Evolutionary conservation across 345 rosid species (phyloP).

Genomic region (Eucalyptus tenuipes): DNA sequence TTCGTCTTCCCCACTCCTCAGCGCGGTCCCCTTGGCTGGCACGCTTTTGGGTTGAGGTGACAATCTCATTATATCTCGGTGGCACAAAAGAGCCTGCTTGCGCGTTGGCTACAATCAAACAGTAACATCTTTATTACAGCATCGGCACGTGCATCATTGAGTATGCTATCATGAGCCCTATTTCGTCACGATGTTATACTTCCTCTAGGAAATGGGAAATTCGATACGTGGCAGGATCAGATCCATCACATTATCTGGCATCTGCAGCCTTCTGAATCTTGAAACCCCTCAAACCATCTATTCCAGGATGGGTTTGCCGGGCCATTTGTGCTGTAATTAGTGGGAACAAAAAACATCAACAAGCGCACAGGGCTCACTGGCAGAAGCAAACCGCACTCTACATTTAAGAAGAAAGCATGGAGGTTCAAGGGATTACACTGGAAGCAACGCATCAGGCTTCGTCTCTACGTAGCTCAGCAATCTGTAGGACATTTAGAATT

Average conservation of each 20-base stretch:
- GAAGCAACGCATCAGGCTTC: constrained; percentile 73
- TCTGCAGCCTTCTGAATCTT: constrained; percentile 56
- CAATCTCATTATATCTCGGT: not conserved
- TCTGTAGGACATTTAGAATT: constrained; percentile 12
- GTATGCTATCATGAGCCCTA: not conserved
- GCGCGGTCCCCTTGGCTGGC: not conserved
- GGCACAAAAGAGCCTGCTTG: not conserved
- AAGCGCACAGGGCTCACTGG: not conserved
- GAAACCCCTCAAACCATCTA: constrained; percentile 79
- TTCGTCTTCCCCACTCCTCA: not conserved
- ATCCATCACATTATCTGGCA: constrained; percentile 56
- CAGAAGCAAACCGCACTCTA: not conserved
- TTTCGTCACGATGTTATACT: not conserved
- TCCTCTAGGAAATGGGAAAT: not conserved
- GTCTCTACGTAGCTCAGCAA: constrained; percentile 40
- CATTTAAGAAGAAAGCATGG: not conserved
- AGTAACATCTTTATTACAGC: not conserved
- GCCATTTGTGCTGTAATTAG: constrained; percentile 53
- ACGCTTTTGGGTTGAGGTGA: not conserved
- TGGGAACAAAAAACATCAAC: not conserved
- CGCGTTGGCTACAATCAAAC: not conserved
- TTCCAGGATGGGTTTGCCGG: constrained; percentile 67
- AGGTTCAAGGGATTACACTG: constrained; percentile 26
- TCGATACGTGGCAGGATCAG: not conserved
- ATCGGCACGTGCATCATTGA: not conserved